Evolutionary conservation across 495 filamentous ascomycete species (phyloP).

Genomic region (Cercophora scortea): DNA sequence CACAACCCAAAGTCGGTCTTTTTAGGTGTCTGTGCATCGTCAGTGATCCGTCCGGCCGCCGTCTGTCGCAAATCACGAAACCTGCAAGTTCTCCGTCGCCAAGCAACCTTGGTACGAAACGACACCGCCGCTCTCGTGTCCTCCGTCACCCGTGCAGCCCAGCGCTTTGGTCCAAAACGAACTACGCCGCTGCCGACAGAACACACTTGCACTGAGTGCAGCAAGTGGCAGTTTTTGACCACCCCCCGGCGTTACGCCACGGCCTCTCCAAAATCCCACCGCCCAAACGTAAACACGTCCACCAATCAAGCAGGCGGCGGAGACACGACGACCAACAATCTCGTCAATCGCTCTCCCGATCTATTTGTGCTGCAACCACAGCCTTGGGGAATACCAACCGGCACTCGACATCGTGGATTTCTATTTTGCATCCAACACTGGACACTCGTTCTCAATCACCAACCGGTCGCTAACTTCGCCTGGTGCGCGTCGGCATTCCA

Average conservation of each 20-base stretch:
- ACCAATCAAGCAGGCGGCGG: conserved; percentile 10
- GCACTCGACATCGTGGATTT: background rate
- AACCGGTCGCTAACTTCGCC: background rate
- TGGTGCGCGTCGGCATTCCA: conserved; percentile 1
- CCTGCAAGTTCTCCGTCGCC: background rate
- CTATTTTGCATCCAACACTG: background rate
- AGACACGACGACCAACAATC: conserved; percentile 1
- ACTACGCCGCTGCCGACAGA: conserved; percentile 6
- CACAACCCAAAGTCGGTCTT: background rate
- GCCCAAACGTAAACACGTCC: conserved; percentile 9
- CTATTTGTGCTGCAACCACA: background rate
- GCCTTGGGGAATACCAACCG: background rate
- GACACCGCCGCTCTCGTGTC: too few species aligned
- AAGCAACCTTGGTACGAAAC: background rate
- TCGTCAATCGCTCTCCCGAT: background rate
- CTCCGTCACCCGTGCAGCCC: background rate
- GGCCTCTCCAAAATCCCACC: conserved; percentile 3
- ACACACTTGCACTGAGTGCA: background rate
- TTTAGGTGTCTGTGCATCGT: background rate
- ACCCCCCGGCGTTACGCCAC: conserved; percentile 13
- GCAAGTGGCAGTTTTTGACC: conserved; percentile 1
- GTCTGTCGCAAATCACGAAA: too few species aligned
- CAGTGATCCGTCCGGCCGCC: too few species aligned
- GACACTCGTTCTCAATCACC: background rate
- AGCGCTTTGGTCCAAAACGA: conserved; percentile 1